A percentile compares a stretch with the other conserved stretches of the same genome.
phyloP scores from a whole-genome alignment of 2,329 filamentous ascomycete genomes.

The Coniochaeta sp. region DNA sequence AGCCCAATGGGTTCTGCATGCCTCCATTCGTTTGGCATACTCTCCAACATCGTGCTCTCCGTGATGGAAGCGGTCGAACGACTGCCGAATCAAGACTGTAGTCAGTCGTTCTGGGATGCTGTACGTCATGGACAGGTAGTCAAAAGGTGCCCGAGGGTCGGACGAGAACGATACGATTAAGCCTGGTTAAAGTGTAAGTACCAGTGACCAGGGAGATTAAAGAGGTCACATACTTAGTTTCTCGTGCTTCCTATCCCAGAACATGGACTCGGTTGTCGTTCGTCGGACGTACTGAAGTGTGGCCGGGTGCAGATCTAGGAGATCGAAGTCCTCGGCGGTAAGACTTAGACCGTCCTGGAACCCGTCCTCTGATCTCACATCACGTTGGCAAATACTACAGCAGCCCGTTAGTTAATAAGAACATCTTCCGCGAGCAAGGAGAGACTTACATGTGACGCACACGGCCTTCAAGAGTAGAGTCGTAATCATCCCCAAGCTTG shows the following conservation, averaged over 20 bases:
- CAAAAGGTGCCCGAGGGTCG: constrained; percentile 35
- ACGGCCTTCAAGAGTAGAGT: constrained; percentile 22
- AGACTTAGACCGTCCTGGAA: constrained; percentile 27
- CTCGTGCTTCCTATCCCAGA: constrained; percentile 30
- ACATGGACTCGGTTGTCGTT: constrained; percentile 30
- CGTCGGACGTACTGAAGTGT: constrained; percentile 31
- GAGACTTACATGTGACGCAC: constrained; percentile 26
- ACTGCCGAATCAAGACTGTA: constrained; percentile 35
- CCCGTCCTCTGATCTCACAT: constrained; percentile 22
- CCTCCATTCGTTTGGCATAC: constrained; percentile 37
- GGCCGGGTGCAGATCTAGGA: constrained; percentile 29
- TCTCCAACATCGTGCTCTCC: constrained; percentile 35
- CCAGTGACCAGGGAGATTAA: neutral
- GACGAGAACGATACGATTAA: constrained; percentile 37
- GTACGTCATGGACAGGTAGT: constrained; percentile 40
- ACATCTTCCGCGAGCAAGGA: too few relatives aligned
- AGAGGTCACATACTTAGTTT: constrained; percentile 21
- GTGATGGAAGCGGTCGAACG: constrained; percentile 33
- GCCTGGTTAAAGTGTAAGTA: constrained; percentile 15
- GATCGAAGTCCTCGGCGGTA: constrained; percentile 24
- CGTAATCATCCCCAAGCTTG: neutral
- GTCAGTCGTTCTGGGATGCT: constrained; percentile 28
- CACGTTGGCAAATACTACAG: constrained; percentile 27
- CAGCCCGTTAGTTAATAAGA: constrained; percentile 3
- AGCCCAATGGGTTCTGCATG: constrained; percentile 35